Evolutionary conservation across 495 filamentous ascomycete species (phyloP), one percentile per base, ranked within the genome.

Genomic region (Penicillium roqueforti): DNA sequence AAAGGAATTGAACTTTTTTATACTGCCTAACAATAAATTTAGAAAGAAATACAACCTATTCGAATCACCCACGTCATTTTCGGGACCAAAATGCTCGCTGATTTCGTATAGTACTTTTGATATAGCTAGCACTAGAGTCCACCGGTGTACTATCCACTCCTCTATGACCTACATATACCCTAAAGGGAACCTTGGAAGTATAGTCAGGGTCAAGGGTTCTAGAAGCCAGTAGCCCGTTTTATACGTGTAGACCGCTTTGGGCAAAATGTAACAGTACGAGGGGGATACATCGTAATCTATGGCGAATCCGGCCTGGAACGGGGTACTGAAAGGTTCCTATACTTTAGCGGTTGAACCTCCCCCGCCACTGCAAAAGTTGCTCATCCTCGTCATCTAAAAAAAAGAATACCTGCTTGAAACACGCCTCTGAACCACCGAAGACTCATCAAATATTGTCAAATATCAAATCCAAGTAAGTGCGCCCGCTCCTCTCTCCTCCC

Each of bases 301-400:
- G 10, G 13, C 2, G 6, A 26, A 28, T 2, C n/a, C 36, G 6
- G 19, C 20, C 37, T 14, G 26, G 20, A 40, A 7, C 0, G 8
- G 4, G 14, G 53, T 49, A 55, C 45, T 50, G 53, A 22, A 41
- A 48, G 14, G 53, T 55, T 26, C 14, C 41, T 41, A 26, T 49
- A 55, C 37, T 32, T 55, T 39, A 25, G 20, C 45, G 51, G 42
- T 6, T 28, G 11, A 31, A 22, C n/a, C n/a, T 26, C 32, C 45
- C 51, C 53, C 53, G 53, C 53, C 53, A 55, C 45, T 44, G 32
- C 19, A 43, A 52, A 52, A 52, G 50, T 52, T 44, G 45, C 38
- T 49, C 19, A 9, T 48, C 31, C 18, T 22, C 40, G 41, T 25
- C 40, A 4, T 14, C 5, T 22, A 22, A 7, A 16, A 4, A 40